Percentiles rank a stretch among this genome's conserved stretches.
Conservation (phyloP, 768 basidiomycete genomes). For the Chalciporus chontae region DNA sequence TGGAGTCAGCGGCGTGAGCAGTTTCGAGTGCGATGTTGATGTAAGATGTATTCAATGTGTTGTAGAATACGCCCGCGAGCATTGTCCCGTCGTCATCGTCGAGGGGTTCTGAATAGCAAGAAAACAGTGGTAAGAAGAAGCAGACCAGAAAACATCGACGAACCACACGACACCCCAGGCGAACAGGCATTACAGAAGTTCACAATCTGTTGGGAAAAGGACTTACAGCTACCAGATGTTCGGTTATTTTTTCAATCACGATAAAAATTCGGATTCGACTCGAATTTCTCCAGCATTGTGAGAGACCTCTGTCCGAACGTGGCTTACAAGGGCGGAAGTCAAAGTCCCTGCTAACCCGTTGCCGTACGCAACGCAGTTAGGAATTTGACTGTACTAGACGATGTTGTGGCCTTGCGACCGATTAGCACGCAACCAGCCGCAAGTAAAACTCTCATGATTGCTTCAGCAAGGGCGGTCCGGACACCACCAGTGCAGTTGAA, state of each 20-base stretch:
- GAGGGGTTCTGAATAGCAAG: constrained; percentile 15
- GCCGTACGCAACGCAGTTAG: constrained; percentile 15
- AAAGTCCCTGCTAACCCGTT: constrained; percentile 12
- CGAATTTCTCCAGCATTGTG: constrained; percentile 15
- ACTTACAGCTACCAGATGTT: constrained; percentile 10
- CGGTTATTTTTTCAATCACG: neutral
- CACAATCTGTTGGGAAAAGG: neutral
- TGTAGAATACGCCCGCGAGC: constrained; percentile 51
- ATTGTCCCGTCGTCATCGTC: constrained; percentile 61
- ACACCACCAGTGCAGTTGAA: constrained; percentile 23
- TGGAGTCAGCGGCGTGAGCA: constrained; percentile 29
- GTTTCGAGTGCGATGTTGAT: constrained; percentile 46
- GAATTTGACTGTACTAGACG: constrained; percentile 17
- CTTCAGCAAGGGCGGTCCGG: constrained; percentile 19
- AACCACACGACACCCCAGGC: constrained; percentile 21
- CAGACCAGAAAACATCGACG: neutral
- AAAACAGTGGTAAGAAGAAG: neutral
- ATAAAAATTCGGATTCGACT: neutral
- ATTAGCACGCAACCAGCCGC: neutral
- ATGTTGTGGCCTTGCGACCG: constrained; percentile 17
- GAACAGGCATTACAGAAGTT: neutral
- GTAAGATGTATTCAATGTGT: constrained; percentile 45
- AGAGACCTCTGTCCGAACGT: constrained; percentile 17
- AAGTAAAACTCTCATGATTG: constrained; percentile 10
- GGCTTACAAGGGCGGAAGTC: constrained; percentile 15